Conservation (phyloP, 176 grass and related monocot species). For the Carex myosuroides region DNA sequence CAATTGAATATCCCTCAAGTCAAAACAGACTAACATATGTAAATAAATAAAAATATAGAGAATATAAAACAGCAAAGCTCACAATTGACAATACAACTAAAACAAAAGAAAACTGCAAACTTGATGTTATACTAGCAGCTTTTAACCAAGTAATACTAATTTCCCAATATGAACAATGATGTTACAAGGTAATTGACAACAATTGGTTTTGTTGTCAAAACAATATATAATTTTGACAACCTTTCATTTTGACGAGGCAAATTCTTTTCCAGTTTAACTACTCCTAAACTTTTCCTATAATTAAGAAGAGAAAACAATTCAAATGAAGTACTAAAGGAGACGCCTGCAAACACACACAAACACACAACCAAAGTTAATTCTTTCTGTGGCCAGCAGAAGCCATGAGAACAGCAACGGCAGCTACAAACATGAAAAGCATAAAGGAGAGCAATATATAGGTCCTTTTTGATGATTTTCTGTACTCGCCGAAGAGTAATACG, state of each 20-base stretch:
- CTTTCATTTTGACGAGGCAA: not conserved
- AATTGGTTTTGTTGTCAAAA: conserved; percentile 5
- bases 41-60: not conserved
- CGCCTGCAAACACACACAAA: no score
- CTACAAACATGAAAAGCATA: conserved; percentile 83
- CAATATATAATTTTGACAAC: not conserved
- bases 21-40: no score
- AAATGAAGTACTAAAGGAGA: not conserved
- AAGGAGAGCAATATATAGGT: conserved; percentile 54
- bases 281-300: not conserved
- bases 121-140: not conserved
- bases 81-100: not conserved
- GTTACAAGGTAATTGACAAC: not conserved
- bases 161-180: conserved; percentile 1
- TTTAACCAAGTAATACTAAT: not conserved
- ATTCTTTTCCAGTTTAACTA: not conserved
- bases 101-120: not conserved
- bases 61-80: not conserved
- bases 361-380: conserved; percentile 12
- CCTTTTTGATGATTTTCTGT: conserved; percentile 31
- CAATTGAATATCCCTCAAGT: no score
- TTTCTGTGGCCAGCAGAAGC: conserved; percentile 86
- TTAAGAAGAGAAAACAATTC: not conserved
- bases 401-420: conserved; percentile 67
- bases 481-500: conserved; percentile 30